Conservation (phyloP, 768 basidiomycete species). For the Trametes maxima region DNA sequence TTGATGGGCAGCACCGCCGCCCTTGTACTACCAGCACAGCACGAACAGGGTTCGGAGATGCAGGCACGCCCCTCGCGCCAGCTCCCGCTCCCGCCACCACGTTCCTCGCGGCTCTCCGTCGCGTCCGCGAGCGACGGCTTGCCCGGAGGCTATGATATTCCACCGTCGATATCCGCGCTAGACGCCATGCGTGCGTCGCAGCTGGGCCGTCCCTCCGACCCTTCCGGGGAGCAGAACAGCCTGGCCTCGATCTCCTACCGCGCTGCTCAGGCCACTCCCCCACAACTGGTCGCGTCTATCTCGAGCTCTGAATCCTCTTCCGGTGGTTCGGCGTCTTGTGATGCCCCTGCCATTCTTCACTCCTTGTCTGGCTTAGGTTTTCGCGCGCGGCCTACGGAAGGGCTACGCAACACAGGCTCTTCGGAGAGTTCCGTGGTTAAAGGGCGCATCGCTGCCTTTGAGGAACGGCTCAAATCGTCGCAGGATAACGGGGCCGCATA, state of each 20-base stretch:
- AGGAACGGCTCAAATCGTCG: conserved; percentile 16
- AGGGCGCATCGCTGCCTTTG: conserved; percentile 25
- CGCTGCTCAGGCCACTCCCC: neutral
- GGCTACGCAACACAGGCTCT: conserved; percentile 1
- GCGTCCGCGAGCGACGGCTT: neutral
- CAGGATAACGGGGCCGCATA: conserved; percentile 9
- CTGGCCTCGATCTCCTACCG: neutral
- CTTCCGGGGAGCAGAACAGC: neutral
- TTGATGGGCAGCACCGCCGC: neutral
- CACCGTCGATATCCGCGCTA: conserved; percentile 12
- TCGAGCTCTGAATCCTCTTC: conserved; percentile 4
- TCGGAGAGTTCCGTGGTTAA: conserved; percentile 17
- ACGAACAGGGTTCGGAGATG: neutral
- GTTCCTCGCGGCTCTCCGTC: neutral
- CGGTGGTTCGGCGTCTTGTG: neutral
- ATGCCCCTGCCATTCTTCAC: neutral
- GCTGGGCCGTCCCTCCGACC: neutral
- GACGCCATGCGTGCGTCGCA: conserved; percentile 9
- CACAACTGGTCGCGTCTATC: neutral
- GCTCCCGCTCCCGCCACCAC: conserved; percentile 13
- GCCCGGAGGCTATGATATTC: neutral
- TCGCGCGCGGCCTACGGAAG: conserved; percentile 1
- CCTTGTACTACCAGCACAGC: neutral
- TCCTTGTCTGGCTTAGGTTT: neutral
- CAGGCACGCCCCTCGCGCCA: conserved; percentile 3